Percentiles rank a stretch among this genome's conserved stretches.
Evolutionary conservation across 495 filamentous ascomycete genomes (phyloP).

Genomic region (Aspergillus sclerotioniger): DNA sequence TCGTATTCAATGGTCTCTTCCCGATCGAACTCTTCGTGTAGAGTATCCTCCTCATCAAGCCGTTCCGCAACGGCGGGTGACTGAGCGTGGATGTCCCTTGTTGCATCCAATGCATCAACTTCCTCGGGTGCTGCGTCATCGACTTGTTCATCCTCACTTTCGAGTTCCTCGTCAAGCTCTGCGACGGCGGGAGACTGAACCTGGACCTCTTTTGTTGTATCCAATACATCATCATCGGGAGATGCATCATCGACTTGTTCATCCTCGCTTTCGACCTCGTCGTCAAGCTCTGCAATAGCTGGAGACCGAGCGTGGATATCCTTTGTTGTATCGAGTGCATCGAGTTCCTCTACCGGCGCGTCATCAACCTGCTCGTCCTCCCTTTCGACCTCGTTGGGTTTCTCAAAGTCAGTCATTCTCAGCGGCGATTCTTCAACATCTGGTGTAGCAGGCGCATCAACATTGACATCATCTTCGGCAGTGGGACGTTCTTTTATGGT

Average conservation of each 20-base stretch:
- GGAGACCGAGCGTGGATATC: background rate
- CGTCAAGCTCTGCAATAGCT: background rate
- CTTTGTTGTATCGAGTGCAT: background rate
- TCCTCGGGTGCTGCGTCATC: conserved; percentile 5
- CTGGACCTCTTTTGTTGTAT: background rate
- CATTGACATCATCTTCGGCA: conserved; percentile 7
- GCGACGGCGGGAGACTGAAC: background rate
- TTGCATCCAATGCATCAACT: conserved; percentile 3
- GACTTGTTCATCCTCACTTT: conserved; percentile 8
- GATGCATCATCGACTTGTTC: too few species aligned
- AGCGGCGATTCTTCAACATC: conserved; percentile 17
- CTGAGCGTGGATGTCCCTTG: background rate
- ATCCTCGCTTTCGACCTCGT: too few species aligned
- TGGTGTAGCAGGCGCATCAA: conserved; percentile 8
- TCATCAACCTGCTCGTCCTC: conserved; percentile 7
- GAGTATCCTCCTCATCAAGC: background rate
- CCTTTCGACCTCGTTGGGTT: conserved; percentile 9
- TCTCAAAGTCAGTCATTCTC: conserved; percentile 4
- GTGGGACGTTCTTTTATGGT: conserved; percentile 11
- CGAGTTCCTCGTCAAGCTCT: conserved; percentile 1
- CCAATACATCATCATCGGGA: too few species aligned
- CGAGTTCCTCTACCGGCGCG: conserved; percentile 5
- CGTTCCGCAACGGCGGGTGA: background rate
- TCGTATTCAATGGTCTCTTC: conserved; percentile 12
- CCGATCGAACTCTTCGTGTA: background rate